Percentiles rank a stretch among this genome's conserved stretches.
Evolutionary conservation across 78 protist genomes (phyloP).

Genomic region (Dictyostelium citrinum): DNA sequence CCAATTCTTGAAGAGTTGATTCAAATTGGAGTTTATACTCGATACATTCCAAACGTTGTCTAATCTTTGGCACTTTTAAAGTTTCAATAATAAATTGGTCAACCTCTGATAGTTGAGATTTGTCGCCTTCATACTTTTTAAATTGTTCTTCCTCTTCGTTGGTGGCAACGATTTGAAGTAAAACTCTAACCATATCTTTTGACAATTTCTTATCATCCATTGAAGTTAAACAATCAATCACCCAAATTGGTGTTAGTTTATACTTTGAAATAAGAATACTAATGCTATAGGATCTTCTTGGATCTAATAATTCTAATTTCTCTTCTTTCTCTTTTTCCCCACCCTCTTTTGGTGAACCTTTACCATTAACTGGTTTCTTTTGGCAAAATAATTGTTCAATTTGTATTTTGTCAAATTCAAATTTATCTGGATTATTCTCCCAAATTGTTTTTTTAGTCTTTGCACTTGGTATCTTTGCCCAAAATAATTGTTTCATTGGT

Average conservation of each 20-base stretch:
- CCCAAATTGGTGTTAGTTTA: constrained; percentile 44
- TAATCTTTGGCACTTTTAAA: constrained; percentile 42
- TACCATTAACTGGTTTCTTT: neutral
- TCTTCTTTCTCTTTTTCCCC: neutral
- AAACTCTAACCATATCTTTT: constrained; percentile 37
- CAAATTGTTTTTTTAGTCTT: constrained; percentile 46
- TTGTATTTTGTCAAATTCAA: constrained; percentile 3
- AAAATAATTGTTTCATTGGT: constrained; percentile 66
- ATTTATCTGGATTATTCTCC: constrained; percentile 11
- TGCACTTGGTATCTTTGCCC: constrained; percentile 10
- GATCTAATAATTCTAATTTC: neutral
- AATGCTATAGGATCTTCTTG: constrained; percentile 22
- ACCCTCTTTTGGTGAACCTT: neutral
- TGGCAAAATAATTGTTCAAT: constrained; percentile 34
- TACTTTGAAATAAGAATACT: constrained; percentile 43
- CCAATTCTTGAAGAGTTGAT: constrained; percentile 8
- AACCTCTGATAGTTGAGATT: neutral
- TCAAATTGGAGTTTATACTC: constrained; percentile 28
- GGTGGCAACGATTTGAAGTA: constrained; percentile 10
- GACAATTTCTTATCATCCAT: constrained; percentile 64
- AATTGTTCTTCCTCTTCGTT: constrained; percentile 40
- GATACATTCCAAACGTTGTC: constrained; percentile 42
- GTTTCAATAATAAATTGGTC: constrained; percentile 47
- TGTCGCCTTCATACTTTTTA: constrained; percentile 51
- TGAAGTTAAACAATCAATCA: constrained; percentile 44